Evolutionary conservation across 2,329 filamentous ascomycete genomes (phyloP), one percentile per base, ranked within the genome.

Genomic region (Botrytis tulipae): DNA sequence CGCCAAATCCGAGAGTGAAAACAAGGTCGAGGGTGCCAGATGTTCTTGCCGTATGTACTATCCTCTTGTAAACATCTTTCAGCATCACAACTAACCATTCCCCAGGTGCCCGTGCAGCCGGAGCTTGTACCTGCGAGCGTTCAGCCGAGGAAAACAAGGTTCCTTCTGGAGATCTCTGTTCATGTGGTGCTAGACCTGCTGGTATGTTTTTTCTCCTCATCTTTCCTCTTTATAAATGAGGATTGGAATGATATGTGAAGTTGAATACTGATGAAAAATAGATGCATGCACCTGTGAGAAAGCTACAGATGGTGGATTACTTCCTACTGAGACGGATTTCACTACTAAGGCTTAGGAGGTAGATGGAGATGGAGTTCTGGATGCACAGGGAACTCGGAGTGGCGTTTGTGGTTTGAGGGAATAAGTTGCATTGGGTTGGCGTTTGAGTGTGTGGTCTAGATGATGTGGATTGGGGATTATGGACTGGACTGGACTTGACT

Each of bases 261-360:
- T 20, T 44, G 9, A 18, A n/a, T 67, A 29, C 59, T 71, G 37
- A 75, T 40, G 44, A 40, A 72, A 6, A 40, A 61, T 74, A 91
- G 90, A 85, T 80, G 90, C 87, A 37, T 96, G 93, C 84, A 96
- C 92, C n/a, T 97, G 94, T 82, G 91, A 94, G 83, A 95, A 93
- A 82, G 88, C 88, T 29, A 82, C 87, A 67, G 87, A 88, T 77
- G 87, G 89, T 71, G 88, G 88, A 57, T 86, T 87, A 74, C 89
- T 92, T 77, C 87, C 89, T 42, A 86, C 82, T 78, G 95, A 98
- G 88, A 93, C 88, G 68, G 95, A 98, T 83, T 98, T 97, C 81
- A 98, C 94, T 54, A 93, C 91, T 72, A 89, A 88, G 84, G 78
- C 79, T 71, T 80, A 77, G 61, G 20, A 6, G 4, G 12, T 37